Base-by-base conservation (phyloP, 73 alveolate genomes). In the Stentor coeruleus region DNA sequence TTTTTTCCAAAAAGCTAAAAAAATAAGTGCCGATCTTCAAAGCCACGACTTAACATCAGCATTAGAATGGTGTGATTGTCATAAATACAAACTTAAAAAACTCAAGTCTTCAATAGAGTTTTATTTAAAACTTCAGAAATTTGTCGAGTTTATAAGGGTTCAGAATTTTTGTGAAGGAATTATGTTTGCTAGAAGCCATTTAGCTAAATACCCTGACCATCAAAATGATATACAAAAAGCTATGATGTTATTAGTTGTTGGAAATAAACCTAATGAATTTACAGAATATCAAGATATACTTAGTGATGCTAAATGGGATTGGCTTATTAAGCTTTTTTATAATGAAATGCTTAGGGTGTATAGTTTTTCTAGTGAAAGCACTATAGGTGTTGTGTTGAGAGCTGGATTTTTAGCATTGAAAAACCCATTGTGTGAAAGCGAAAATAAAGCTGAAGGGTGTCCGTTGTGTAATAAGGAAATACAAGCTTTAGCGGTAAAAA, bases 71-170 rank as follows among this genome's bases (percentile, higher is more conserved):
- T 66, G 79, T 33, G 39, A 66, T 33, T 20, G 26, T 31, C 79
- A 66, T 40, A 66, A 66, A 2, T 66, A 37, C n/a, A 66, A 66
- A 40, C 79, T 66, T 1, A 66, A 31, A 66, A 66, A 66, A 40
- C 39, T 66, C n/a, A 66, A 66, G 37, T 66, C 79, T 2, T 20
- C 39, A 28, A 14, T 66, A 26, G 79, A 66, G 2, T 66, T 66
- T 66, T 26, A 66, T 20, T 40, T 66, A 31, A 66, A 66, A 31
- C 79, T 66, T 66, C 79, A 66, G 33, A 66, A 66, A 31, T 66
- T 66, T 40, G 2, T 66, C n/a, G 79, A 33, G 14, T 20, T 66
- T 20, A 66, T 66, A 26, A 20, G 39, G 37, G 79, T 20, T 66
- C n/a, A 31, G 33, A 66, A 66, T 2, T 28, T 26, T 26, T 20